Percentiles rank a stretch among this genome's conserved stretches.
These are phyloP conservation scores for Quambalaria eucalypti DNA, from an alignment of 1,284 basidiomycete genomes.

Conservation along the genomic window DNA sequence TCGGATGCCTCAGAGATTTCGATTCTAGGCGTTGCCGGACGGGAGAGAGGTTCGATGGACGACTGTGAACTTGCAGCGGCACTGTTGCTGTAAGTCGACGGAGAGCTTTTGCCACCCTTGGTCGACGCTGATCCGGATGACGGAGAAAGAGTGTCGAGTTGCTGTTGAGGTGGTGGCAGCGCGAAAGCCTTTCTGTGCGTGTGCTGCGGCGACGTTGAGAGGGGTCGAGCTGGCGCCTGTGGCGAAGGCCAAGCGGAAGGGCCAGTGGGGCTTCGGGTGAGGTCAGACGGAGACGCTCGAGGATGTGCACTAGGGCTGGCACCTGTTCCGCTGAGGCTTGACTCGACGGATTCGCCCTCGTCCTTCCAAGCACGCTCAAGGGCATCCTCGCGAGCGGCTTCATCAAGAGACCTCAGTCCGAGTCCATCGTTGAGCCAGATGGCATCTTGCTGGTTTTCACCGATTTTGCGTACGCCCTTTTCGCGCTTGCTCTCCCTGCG, in stretches of 20 bases:
- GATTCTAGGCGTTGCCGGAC: background rate
- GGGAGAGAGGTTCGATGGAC: background rate
- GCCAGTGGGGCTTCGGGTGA: background rate
- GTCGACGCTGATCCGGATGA: too few relatives aligned
- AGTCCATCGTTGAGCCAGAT: slow-evolving; percentile 2
- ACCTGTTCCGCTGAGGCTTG: too few relatives aligned
- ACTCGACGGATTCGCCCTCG: background rate
- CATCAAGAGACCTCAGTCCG: background rate
- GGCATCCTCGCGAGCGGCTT: background rate
- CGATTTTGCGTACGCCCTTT: background rate
- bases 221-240: background rate
- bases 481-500: background rate
- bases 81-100: too few relatives aligned
- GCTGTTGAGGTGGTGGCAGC: too few relatives aligned
- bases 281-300: background rate
- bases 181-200: too few relatives aligned
- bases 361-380: background rate
- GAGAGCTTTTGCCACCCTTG: too few relatives aligned
- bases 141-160: too few relatives aligned
- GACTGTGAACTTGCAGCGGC: background rate
- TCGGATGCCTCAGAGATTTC: background rate
- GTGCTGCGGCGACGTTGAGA: too few relatives aligned
- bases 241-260: background rate
- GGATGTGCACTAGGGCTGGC: background rate
- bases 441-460: background rate